Conservation (phyloP, 768 basidiomycete species). For the Tricholoma matsutake region DNA sequence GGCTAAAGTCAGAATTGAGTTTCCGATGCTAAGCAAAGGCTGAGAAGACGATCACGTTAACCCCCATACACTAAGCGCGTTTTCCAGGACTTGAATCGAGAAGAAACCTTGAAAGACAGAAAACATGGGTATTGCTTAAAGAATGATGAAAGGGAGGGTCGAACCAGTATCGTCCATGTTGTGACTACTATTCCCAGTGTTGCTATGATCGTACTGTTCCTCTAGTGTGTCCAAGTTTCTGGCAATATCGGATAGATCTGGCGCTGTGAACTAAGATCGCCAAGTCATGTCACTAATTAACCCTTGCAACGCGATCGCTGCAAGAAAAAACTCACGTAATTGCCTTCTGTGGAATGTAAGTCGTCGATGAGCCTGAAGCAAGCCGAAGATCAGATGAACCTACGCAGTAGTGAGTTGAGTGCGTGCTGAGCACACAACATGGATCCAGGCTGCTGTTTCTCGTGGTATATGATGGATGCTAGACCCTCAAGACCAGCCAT, state of each 20-base stretch:
- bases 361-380: constrained; percentile 7
- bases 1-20: constrained; percentile 38
- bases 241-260: constrained; percentile 77
- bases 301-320: neutral
- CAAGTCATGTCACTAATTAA: constrained; percentile 4
- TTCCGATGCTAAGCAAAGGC: constrained; percentile 4
- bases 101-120: constrained; percentile 64
- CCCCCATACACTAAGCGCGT: constrained; percentile 82
- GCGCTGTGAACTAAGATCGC: constrained; percentile 61
- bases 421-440: constrained; percentile 90
- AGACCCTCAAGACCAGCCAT: constrained; percentile 64
- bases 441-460: constrained; percentile 71
- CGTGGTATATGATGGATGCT: constrained; percentile 65
- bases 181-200: constrained; percentile 41
- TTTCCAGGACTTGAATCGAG: constrained; percentile 85
- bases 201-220: constrained; percentile 49
- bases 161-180: constrained; percentile 94
- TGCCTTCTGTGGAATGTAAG: constrained; percentile 32
- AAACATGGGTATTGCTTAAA: neutral
- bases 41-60: constrained; percentile 50
- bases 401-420: constrained; percentile 76
- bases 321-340: constrained; percentile 35
- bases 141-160: neutral
- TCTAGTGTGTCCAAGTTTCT: constrained; percentile 66
- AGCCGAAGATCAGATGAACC: constrained; percentile 25